Conservation (phyloP, 257 asterid species). For the Cynanchum wilfordii region DNA sequence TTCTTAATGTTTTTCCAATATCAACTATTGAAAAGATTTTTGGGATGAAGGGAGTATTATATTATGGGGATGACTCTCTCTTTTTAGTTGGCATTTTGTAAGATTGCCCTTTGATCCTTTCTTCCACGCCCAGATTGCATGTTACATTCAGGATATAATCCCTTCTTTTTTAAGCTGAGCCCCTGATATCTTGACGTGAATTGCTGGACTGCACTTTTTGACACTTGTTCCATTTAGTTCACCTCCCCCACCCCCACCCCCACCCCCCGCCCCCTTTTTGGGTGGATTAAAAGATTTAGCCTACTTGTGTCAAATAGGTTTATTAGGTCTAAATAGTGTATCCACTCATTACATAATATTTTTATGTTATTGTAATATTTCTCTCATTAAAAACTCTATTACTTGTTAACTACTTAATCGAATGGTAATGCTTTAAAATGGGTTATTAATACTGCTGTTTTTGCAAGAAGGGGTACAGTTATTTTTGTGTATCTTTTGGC, state of each 20-base stretch:
- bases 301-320: not conserved
- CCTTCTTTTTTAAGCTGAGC: not conserved
- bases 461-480: too few relatives aligned
- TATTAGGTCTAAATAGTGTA: not conserved
- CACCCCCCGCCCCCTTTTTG: too few relatives aligned
- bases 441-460: too few relatives aligned
- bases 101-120: not conserved
- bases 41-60: not conserved
- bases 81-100: not conserved
- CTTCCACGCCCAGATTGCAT: not conserved
- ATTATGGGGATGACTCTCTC: not conserved
- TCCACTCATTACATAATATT: not conserved
- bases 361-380: not conserved
- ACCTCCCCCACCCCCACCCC: too few relatives aligned
- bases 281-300: not conserved
- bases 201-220: not conserved
- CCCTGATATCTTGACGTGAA: not conserved
- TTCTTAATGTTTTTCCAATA: too few relatives aligned
- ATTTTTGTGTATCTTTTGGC: not conserved
- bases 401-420: too few relatives aligned
- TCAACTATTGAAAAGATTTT: too few relatives aligned
- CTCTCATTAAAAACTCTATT: not conserved
- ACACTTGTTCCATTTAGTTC: not conserved
- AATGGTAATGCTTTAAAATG: too few relatives aligned
- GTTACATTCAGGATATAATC: not conserved